Evolutionary conservation across 148 eudicot species (phyloP).

Genomic region (Rhododendron henanense): DNA sequence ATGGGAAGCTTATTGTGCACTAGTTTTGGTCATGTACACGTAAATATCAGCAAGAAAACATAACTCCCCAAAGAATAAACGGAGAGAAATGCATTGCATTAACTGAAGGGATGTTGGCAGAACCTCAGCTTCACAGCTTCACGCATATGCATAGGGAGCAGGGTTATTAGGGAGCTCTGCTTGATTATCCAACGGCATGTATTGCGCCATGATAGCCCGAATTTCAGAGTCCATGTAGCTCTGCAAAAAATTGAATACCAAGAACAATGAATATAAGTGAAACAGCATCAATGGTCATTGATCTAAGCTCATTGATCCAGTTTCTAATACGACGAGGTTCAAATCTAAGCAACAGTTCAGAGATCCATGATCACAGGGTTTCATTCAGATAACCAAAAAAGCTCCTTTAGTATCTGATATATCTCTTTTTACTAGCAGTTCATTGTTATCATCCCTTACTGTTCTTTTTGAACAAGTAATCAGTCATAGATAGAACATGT

Average conservation of each 20-base stretch:
- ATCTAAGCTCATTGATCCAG: not conserved
- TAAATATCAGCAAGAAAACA: not conserved
- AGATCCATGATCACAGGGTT: not conserved
- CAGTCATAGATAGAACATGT: not conserved
- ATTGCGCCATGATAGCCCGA: slow-evolving; percentile 53
- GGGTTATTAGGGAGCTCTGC: slow-evolving; percentile 20
- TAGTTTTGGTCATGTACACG: not conserved
- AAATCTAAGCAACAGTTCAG: not conserved
- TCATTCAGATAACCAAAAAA: not conserved
- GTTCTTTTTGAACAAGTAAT: not conserved
- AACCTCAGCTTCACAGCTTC: slow-evolving; percentile 17
- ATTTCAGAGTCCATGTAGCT: slow-evolving; percentile 57
- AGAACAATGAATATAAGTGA: not conserved
- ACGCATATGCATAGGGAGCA: slow-evolving; percentile 16
- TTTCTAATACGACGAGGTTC: not conserved
- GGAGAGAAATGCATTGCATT: not conserved
- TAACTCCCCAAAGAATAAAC: not conserved
- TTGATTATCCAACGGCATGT: slow-evolving; percentile 50
- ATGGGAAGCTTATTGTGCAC: not conserved
- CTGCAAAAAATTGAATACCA: slow-evolving; percentile 15
- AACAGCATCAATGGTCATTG: not conserved
- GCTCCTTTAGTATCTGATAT: not conserved
- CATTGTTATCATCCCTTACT: not conserved
- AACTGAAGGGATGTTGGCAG: not conserved
- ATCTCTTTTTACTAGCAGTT: not conserved